Evolutionary conservation across 176 grass and related monocot genomes (phyloP), one percentile per base, ranked within the genome.

Genomic region (Zea luxurians): DNA sequence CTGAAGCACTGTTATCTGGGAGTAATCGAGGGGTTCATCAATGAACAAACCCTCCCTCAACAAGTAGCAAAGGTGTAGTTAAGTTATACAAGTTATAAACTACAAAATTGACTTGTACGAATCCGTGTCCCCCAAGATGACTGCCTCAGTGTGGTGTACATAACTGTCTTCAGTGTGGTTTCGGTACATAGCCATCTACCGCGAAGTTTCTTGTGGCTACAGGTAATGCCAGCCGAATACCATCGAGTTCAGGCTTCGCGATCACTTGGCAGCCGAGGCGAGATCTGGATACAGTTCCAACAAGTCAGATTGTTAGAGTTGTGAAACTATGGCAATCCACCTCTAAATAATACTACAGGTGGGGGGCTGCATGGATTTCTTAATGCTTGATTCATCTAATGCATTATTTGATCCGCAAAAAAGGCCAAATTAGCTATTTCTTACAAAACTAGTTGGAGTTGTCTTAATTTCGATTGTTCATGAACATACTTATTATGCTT

Each of bases 231-330:
- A 98, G 55, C 7, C 91, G 80, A 12, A 98, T 42, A 1, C 91
- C 92, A 52, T 98, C 96, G 10, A 98, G 92, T 71, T 94, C 92
- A 34, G 96, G 92, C 59, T 67, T 89, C 2, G 89, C 91, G 7
- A 48, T 90, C 65, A 97, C 83, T 86, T 97, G 91, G 53, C 95
- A 98, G 48, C 89, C 95, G 81, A 98, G 95, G 2, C 95, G 91
- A 10, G 95, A 98, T 67, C 95, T 98, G 82, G 18, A 94, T 48
- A 13, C 21, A 35, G 61, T 59, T 48, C 7, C 10, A 34, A 17
- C 57, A 66, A 52, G 5, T 4, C 58, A 57, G 18, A 37, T 73
- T 47, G 27, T 27, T 27, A 74, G 20, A 55, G 20, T 37, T n/a
- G 6, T 17, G 2, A 54, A 70, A 64, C 46, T 62, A 15, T 8